Evolutionary conservation across 495 filamentous ascomycete genomes (phyloP).

Genomic region (Aspergillus carlsbadensis): DNA sequence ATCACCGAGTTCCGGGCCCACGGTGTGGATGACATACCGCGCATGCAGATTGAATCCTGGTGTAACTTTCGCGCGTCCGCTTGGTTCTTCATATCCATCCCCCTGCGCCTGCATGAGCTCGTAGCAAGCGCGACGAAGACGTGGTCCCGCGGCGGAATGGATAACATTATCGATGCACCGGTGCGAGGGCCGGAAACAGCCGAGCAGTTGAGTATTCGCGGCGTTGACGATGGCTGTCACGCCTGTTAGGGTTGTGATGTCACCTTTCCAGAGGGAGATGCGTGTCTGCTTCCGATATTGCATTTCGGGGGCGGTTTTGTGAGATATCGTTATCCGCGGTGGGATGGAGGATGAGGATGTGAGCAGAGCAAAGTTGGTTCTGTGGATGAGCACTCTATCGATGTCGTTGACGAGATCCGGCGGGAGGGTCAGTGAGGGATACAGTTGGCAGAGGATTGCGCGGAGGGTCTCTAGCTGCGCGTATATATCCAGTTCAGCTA

Average conservation of each 20-base stretch:
- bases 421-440: conserved; percentile 6
- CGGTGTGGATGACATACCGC: conserved; percentile 22
- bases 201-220: conserved; percentile 21
- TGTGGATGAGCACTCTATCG: conserved; percentile 19
- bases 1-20: conserved; percentile 23
- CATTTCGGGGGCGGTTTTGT: not conserved
- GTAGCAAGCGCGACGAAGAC: conserved; percentile 23
- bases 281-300: too few species aligned
- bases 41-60: conserved; percentile 25
- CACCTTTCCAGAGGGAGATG: conserved; percentile 25
- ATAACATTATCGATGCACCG: conserved; percentile 33
- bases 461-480: conserved; percentile 18
- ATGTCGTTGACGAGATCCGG: conserved; percentile 10
- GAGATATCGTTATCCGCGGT: not conserved
- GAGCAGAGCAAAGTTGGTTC: conserved; percentile 15
- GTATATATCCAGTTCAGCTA: conserved; percentile 18
- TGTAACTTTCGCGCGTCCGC: conserved; percentile 18
- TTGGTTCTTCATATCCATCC: conserved; percentile 15
- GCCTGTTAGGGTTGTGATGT: conserved; percentile 24
- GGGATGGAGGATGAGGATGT: conserved; percentile 16
- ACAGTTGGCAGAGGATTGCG: conserved; percentile 14
- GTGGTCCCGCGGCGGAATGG: conserved; percentile 25
- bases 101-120: conserved; percentile 15
- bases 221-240: conserved; percentile 29
- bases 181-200: conserved; percentile 25